These are phyloP conservation scores for Cicer pinnatifidum DNA, from an alignment of 306 rosid genomes.

Conservation along the genomic window DNA sequence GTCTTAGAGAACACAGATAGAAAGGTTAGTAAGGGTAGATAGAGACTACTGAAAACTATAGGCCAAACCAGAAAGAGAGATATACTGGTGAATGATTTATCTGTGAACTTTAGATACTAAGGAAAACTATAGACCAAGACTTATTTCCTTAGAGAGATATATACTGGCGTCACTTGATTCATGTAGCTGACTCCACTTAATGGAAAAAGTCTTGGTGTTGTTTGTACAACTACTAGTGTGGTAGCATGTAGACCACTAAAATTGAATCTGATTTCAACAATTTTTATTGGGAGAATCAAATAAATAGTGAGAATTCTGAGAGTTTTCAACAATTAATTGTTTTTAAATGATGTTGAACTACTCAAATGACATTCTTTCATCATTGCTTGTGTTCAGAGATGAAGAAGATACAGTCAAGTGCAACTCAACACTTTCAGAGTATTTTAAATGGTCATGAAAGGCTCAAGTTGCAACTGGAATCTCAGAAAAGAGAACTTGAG, in stretches of 20 bases:
- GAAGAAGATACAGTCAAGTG: constrained; percentile 79
- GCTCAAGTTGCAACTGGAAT: constrained; percentile 78
- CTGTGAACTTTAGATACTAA: neutral
- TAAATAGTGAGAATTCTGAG: neutral
- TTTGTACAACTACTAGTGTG: constrained; percentile 15
- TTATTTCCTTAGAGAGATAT: no score
- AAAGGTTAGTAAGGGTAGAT: neutral
- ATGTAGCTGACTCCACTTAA: neutral
- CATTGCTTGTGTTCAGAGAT: constrained; percentile 62
- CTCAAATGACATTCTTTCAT: constrained; percentile 33
- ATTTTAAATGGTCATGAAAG: constrained; percentile 78
- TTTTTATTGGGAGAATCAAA: constrained; percentile 28
- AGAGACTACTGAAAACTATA: neutral
- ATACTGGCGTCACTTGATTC: neutral
- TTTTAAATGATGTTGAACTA: constrained; percentile 31
- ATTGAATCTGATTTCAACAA: constrained; percentile 28
- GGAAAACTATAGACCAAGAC: no score
- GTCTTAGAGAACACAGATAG: neutral
- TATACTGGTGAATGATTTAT: neutral
- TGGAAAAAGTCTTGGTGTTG: neutral
- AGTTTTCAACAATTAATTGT: constrained; percentile 5
- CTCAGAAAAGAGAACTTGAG: constrained; percentile 80
- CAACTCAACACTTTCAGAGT: constrained; percentile 84
- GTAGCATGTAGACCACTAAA: constrained; percentile 25
- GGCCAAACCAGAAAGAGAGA: neutral